phyloP scores from a whole-genome alignment of 106 monocot genomes.

The Vanilla planifolia region DNA sequence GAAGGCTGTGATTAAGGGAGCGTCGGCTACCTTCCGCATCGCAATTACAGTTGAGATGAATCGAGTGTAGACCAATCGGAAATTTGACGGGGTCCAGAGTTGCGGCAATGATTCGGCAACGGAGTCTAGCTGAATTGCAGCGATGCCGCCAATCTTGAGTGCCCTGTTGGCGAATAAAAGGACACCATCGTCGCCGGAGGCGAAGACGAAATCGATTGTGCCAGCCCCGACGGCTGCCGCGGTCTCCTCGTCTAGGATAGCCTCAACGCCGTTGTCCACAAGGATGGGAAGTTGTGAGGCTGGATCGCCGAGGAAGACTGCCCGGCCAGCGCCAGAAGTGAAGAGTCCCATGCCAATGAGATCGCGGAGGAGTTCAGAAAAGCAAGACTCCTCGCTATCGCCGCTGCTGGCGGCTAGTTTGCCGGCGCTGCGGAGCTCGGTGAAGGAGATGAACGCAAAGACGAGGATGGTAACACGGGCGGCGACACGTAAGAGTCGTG shows the following conservation, averaged over 20 bases:
- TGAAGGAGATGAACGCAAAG: slow-evolving; percentile 26
- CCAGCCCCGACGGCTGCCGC: slow-evolving; percentile 14
- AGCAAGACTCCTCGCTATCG: slow-evolving; percentile 16
- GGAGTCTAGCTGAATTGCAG: slow-evolving; percentile 18
- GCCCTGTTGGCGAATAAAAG: slow-evolving; percentile 20
- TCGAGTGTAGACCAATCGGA: slow-evolving; percentile 31
- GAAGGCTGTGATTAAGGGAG: background rate
- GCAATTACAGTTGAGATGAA: slow-evolving; percentile 39
- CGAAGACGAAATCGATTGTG: slow-evolving; percentile 33
- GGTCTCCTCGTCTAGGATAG: background rate
- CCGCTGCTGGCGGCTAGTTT: background rate
- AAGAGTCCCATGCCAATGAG: slow-evolving; percentile 26
- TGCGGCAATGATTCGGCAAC: background rate
- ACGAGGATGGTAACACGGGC: slow-evolving; percentile 30
- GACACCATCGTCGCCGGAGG: slow-evolving; percentile 2
- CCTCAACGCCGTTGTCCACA: slow-evolving; percentile 16
- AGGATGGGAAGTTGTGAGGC: slow-evolving; percentile 13
- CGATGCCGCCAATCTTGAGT: slow-evolving; percentile 45
- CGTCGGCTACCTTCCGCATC: slow-evolving; percentile 20
- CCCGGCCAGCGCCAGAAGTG: slow-evolving; percentile 1
- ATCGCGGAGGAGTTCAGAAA: slow-evolving; percentile 37
- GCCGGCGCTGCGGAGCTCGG: slow-evolving; percentile 17
- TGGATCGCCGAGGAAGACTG: slow-evolving; percentile 27
- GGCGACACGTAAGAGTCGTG: slow-evolving; percentile 24
- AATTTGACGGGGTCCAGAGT: slow-evolving; percentile 21